Evolutionary conservation across 768 basidiomycete genomes (phyloP), one percentile per base, ranked within the genome.

Genomic region (Leccinum longicurvipes): DNA sequence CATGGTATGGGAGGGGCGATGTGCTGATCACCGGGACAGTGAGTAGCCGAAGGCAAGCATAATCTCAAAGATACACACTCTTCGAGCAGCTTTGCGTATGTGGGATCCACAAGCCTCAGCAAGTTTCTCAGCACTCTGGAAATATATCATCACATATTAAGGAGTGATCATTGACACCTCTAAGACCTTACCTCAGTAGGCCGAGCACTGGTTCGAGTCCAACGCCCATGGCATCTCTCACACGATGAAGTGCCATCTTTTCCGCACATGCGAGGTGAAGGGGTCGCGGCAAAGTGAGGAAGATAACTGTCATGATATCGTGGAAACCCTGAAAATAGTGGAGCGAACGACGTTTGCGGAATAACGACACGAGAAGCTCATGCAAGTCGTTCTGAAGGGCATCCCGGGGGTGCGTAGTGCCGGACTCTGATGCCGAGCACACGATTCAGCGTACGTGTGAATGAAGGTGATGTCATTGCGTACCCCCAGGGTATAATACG

Each of bases 281-380:
- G 44, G 84, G 81, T 24, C 69, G 70, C 3, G 88, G 87, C 6
- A 93, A 73, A 0, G 89, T 91, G 29, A 93, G 77, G 62, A 84
- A 85, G 4, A 97, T 57, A 12, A 97, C 92, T 1, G 91, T 89
- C 21, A 92, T 78, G 42, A 98, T 92, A 65, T 97, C 94, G 66
- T 97, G 94, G 71, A 90, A 96, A 45, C 94, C 94, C 85, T 95
- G 68, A 62, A 95, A 96, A 71, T 97, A 98, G 66, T 80, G 82
- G 50, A 96, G 73, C 34, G 77, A 81, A 12, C 86, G 86, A 52
- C 86, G 79, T 66, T 79, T 83, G 28, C 91, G 81, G 65, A 97
- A 87, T 14, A 94, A 63, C 8, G 82, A 76, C 4, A 92, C 84
- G 52, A 97, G 80, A 29, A 96, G 81, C 24, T 77, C 74, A 67